Conservation (phyloP, 805 yeast species). For the Candida jianshihensis region DNA sequence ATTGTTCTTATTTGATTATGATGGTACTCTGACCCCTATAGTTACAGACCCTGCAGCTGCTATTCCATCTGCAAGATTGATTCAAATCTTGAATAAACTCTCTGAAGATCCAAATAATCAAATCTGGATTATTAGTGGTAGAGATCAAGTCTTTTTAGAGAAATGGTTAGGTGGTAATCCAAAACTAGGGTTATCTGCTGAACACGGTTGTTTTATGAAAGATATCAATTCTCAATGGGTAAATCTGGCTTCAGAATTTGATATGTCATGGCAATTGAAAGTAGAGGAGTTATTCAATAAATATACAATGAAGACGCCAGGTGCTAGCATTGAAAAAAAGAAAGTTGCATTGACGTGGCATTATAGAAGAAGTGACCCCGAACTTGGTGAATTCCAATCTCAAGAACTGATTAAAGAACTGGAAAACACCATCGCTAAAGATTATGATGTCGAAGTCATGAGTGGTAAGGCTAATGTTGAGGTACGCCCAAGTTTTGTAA, state of each 20-base stretch:
- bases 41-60: conserved; percentile 98
- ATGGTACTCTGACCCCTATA: conserved; percentile 95
- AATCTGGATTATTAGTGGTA: conserved; percentile 93
- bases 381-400: conserved; percentile 84
- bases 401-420: conserved; percentile 61
- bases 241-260: conserved; percentile 72
- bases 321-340: conserved; percentile 78
- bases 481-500: conserved; percentile 91
- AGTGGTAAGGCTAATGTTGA: conserved; percentile 95
- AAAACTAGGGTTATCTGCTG: conserved; percentile 82
- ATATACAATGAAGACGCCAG: conserved; percentile 86
- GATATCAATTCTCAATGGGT: conserved; percentile 71
- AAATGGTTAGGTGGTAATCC: conserved; percentile 74
- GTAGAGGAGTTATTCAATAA: conserved; percentile 68
- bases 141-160: conserved; percentile 86
- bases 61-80: conserved; percentile 74
- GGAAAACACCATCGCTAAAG: conserved; percentile 46
- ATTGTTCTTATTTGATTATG: conserved; percentile 88
- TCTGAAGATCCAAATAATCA: conserved; percentile 73
- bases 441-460: conserved; percentile 90
- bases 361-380: conserved; percentile 91
- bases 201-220: conserved; percentile 94
- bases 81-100: conserved; percentile 49
- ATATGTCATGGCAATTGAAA: conserved; percentile 91
- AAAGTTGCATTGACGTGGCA: conserved; percentile 98